phyloP scores from a whole-genome alignment of 257 asterid species.

The Euphrasia confusa region DNA sequence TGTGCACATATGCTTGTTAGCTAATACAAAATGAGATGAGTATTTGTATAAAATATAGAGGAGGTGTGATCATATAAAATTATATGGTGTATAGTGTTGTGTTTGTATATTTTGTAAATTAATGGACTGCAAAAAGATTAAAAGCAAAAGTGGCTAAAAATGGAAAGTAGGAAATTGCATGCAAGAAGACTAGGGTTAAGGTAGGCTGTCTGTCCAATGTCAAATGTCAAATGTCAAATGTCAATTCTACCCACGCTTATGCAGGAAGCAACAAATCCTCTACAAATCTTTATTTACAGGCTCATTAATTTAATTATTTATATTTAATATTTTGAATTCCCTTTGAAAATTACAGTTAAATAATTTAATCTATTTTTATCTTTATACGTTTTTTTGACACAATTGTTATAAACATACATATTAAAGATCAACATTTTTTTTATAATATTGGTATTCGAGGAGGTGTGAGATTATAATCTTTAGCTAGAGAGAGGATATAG shows the following conservation, averaged over 20 bases:
- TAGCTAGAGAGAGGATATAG: background rate
- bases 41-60: too few relatives aligned
- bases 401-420: too few relatives aligned
- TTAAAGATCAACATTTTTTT: too few relatives aligned
- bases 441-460: too few relatives aligned
- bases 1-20: too few relatives aligned
- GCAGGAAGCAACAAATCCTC: slow-evolving; percentile 47
- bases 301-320: background rate
- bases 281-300: slow-evolving; percentile 18
- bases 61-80: too few relatives aligned
- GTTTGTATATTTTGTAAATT: too few relatives aligned
- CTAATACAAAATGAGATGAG: too few relatives aligned
- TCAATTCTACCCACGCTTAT: slow-evolving; percentile 36
- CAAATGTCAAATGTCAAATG: slow-evolving; percentile 22
- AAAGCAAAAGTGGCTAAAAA: background rate
- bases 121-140: background rate
- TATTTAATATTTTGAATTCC: slow-evolving; percentile 5
- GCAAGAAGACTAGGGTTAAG: background rate
- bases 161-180: background rate
- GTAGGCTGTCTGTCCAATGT: background rate
- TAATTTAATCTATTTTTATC: too few relatives aligned
- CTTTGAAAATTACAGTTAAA: background rate
- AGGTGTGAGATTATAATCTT: too few relatives aligned
- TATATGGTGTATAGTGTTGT: too few relatives aligned
- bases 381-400: too few relatives aligned